These are phyloP conservation scores for Colletotrichum sansevieriae DNA, from an alignment of 2,329 filamentous ascomycete genomes.

Conservation along the genomic window DNA sequence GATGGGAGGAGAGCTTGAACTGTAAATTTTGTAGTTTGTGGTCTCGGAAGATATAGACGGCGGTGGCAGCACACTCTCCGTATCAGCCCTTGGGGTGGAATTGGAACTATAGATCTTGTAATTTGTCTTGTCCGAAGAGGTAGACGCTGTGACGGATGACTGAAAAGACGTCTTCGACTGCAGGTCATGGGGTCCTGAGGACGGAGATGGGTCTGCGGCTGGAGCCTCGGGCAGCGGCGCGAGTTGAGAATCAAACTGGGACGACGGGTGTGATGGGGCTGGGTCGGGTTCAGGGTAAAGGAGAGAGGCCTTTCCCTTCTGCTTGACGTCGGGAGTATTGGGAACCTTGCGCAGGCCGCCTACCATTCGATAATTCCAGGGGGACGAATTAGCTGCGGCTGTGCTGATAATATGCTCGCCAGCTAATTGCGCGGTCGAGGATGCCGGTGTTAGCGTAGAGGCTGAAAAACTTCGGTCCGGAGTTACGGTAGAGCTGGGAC, in stretches of 20 bases:
- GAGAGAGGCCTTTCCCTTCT: slow-evolving; percentile 50
- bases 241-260: slow-evolving; percentile 47
- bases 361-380: slow-evolving; percentile 67
- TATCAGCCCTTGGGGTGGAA: slow-evolving; percentile 55
- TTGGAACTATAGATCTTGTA: slow-evolving; percentile 67
- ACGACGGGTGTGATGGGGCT: slow-evolving; percentile 38
- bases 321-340: slow-evolving; percentile 58
- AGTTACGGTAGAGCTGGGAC: slow-evolving; percentile 63
- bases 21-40: slow-evolving; percentile 68
- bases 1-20: slow-evolving; percentile 57
- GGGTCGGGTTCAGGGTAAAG: slow-evolving; percentile 29
- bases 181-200: slow-evolving; percentile 30
- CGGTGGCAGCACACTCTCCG: slow-evolving; percentile 51
- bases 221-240: slow-evolving; percentile 49
- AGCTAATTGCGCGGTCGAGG: slow-evolving; percentile 51
- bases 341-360: slow-evolving; percentile 68
- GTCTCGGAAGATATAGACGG: slow-evolving; percentile 63
- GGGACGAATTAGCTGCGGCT: slow-evolving; percentile 50
- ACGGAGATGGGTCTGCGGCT: slow-evolving; percentile 9
- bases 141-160: slow-evolving; percentile 55
- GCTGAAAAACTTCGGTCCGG: slow-evolving; percentile 59
- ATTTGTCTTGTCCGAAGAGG: slow-evolving; percentile 65
- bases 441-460: slow-evolving; percentile 47
- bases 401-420: slow-evolving; percentile 49
- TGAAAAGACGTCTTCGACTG: slow-evolving; percentile 45